Base-by-base conservation (phyloP, 257 asterid species). In the Echites panduratus region DNA sequence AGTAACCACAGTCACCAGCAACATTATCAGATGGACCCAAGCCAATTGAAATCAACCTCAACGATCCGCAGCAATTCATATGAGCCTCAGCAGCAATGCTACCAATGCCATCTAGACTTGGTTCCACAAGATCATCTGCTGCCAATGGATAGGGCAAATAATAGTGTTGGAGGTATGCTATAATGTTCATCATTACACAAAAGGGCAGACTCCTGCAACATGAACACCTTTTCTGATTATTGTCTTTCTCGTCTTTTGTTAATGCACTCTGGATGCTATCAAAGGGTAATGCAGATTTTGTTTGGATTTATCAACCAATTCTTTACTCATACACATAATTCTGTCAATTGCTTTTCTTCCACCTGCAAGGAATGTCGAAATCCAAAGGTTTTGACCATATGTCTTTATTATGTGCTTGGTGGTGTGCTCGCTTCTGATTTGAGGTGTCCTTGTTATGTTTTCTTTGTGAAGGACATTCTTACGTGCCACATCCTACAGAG, bases 1-100 rank as follows among this genome's bases (percentile, higher is more conserved):
- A 45, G 54, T 56, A 48, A 29, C 13, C 56, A 24, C 26, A 67
- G 61, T 63, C 78, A 19, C 69, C 78, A 68, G 63, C 68, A 75
- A 48, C 74, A 68, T 11, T 47, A 9, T 68, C 73, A 35, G 62
- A 48, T 29, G 57, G 74, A 19, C 35, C 43, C 16, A 7, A 47
- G 26, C 22, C 70, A 58, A 67, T 44, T 68, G 3, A 56, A 27
- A 35, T 58, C 72, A 66, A 52, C 71, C 56, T 50, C 77, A 54
- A 66, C 10, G 49, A 66, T 67, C 17, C 26, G 20, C 14, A 56
- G 49, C 66, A 61, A 26, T 68, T 75, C 78, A 40, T 11, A 19
- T 66, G 52, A 50, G 78, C 66, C 19, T 43, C 68, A 57, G 59
- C 68, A 45, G 22, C 44, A 75, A 49, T 38, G 32, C 38, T 74